Conservation (phyloP, 2,329 filamentous ascomycete genomes). For the Colletotrichum sojae region DNA sequence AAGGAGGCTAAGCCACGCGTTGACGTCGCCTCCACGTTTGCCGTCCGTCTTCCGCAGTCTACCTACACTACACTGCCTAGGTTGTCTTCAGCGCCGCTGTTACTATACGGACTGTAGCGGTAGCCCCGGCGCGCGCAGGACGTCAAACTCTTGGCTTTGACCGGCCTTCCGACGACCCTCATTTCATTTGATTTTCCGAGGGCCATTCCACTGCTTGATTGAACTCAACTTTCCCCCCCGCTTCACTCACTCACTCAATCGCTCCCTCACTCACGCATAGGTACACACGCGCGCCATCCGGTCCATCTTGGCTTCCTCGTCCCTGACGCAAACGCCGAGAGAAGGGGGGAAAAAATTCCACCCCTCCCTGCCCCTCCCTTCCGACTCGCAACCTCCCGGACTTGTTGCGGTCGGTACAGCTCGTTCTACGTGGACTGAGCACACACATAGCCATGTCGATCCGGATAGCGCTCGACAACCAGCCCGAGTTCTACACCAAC, state of each 20-base stretch:
- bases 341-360: conserved; percentile 12
- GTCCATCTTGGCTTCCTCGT: too few relatives aligned
- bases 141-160: conserved; percentile 17
- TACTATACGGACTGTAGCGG: neutral
- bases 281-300: neutral
- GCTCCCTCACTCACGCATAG: neutral
- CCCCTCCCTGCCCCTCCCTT: conserved; percentile 29
- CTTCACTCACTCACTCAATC: conserved; percentile 12
- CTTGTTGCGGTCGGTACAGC: conserved; percentile 14
- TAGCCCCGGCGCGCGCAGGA: neutral
- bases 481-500: conserved; percentile 83
- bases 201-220: neutral
- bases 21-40: conserved; percentile 6
- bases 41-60: neutral
- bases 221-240: conserved; percentile 8
- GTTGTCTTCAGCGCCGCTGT: neutral
- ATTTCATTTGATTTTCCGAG: conserved; percentile 4
- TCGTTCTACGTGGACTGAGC: conserved; percentile 34
- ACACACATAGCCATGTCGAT: conserved; percentile 70
- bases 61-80: too few relatives aligned
- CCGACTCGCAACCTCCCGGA: conserved; percentile 14
- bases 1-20: conserved; percentile 36
- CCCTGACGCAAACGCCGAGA: too few relatives aligned
- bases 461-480: conserved; percentile 75
- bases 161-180: conserved; percentile 8